Evolutionary conservation across 768 basidiomycete species (phyloP), one percentile per base, ranked within the genome.

Genomic region (Tricholoma flavovirens): DNA sequence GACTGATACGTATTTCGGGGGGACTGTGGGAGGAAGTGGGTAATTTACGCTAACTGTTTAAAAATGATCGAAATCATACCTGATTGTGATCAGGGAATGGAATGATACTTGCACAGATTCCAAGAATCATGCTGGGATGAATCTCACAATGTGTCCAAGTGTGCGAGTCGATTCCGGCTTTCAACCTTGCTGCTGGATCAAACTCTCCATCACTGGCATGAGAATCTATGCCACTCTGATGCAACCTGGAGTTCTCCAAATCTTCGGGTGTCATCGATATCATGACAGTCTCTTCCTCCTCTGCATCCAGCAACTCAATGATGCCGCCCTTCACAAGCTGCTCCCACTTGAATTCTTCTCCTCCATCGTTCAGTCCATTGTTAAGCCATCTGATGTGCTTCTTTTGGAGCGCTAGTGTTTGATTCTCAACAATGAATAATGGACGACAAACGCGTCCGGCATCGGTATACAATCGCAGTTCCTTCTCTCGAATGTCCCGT

Each of bases 31-130:
- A 8, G 32, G 64, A 12, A 63, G 55, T 59, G 48, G 58, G 38
- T 29, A 53, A 29, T 38, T 45, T 46, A 22, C 29, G 22, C 4
- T 35, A 22, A 49, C 35, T 35, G 26, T 12, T n/a, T 9, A 58
- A 51, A 30, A 42, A 73, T 17, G 7, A 30, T 15, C 11, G 29
- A 49, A 30, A 30, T 17, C 84, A 59, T 67, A 92, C 93, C 79
- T 97, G 96, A 65, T 99, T 99, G 72, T 99, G 96, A 72, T 99
- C 97, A 14, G 97, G 96, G 88, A 99, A 99, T 11, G 96, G 96
- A 71, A 99, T 97, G 68, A 99, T 99, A 73, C 91, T 93, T 2
- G 96, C 96, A 68, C 96, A 98, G 58, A 99, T 93, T 59, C 96
- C 96, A 53, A 99, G 80, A 60, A 99, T 98, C 96, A 98, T 99